Evolutionary conservation across 495 filamentous ascomycete species (phyloP), one percentile per base, ranked within the genome.

Genomic region (Penicillium paxilli): DNA sequence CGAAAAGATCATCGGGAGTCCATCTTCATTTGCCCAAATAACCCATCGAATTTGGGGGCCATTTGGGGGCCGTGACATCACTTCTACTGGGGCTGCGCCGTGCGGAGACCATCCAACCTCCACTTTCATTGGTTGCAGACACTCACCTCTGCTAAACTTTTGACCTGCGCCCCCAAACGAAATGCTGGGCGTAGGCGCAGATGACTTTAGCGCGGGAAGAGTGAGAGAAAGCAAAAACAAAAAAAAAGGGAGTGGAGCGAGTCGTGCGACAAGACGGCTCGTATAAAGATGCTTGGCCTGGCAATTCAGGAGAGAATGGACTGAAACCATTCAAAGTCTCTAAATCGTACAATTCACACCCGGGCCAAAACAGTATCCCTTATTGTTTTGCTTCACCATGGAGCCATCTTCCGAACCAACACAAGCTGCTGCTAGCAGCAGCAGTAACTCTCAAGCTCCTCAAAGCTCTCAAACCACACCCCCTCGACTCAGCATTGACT

Each of bases 401-500:
- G 40, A 42, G 21, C 35, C 35, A 9, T 21, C 35, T n/a, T 1
- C n/a, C 3, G 35, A 40, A 40, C 40, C 23, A 19, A 42, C 35
- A 9, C 35, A 42, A 22, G 4, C 40, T 42, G 26, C 8, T 30
- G n/a, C 30, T n/a, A 32, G n/a, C n/a, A n/a, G n/a, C 30, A 11
- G 19, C 40, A 37, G n/a, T 10, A 14, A 22, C 1, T 12, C 40
- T 6, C 35, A 32, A 42, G 11, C 24, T 8, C 8, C 2, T 19
- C 41, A 47, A 16, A 47, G 20, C 44, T 26, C 16, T 28, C 12
- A 21, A 47, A 42, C 44, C 30, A 12, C 44, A 52, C 48, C 49
- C 35, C 28, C 46, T 44, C 40, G 40, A 4, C 58, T 70, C 12
- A 51, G 23, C 22, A 54, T 71, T 9, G 57, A 67, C 51, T 67